Evolutionary conservation across 805 yeast genomes (phyloP).

Genomic region (Yarrowia sp.): DNA sequence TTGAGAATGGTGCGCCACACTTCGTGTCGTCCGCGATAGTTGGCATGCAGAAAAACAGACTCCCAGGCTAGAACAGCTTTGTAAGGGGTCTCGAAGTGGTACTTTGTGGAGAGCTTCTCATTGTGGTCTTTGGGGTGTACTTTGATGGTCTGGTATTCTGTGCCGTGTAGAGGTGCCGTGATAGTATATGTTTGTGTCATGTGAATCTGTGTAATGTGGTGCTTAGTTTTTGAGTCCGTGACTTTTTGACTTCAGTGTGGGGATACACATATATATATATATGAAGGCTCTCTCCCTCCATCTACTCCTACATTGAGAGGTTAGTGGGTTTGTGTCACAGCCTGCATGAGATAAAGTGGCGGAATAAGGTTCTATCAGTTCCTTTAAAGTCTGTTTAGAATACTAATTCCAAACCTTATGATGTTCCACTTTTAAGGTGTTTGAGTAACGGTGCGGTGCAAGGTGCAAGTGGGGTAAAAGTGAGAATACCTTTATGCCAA

Average conservation of each 20-base stretch:
- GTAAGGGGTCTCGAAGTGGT: slow-evolving; percentile 20
- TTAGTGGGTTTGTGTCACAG: not conserved
- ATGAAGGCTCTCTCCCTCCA: not conserved
- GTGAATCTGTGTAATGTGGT: not conserved
- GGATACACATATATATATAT: not conserved
- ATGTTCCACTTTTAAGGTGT: not conserved
- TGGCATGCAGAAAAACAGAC: slow-evolving; percentile 13
- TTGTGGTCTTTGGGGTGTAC: slow-evolving; percentile 11
- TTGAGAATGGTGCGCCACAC: slow-evolving; percentile 2
- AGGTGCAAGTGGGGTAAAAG: slow-evolving; percentile 6
- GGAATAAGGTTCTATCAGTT: not conserved
- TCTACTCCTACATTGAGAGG: not conserved
- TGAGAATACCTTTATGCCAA: not conserved
- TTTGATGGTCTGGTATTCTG: slow-evolving; percentile 19
- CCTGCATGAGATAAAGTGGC: slow-evolving; percentile 21
- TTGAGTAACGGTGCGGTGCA: slow-evolving; percentile 13
- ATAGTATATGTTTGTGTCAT: slow-evolving; percentile 18
- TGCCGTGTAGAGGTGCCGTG: slow-evolving; percentile 20
- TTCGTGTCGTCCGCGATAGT: slow-evolving; percentile 8
- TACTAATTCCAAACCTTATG: not conserved
- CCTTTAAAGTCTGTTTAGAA: not conserved
- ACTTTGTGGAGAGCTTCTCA: slow-evolving; percentile 20
- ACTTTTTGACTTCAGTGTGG: not conserved
- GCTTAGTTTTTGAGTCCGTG: not conserved
- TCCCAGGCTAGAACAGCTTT: slow-evolving; percentile 1